Evolutionary conservation across 2,329 filamentous ascomycete genomes (phyloP).

Genomic region (Cryphonectria parasitica): DNA sequence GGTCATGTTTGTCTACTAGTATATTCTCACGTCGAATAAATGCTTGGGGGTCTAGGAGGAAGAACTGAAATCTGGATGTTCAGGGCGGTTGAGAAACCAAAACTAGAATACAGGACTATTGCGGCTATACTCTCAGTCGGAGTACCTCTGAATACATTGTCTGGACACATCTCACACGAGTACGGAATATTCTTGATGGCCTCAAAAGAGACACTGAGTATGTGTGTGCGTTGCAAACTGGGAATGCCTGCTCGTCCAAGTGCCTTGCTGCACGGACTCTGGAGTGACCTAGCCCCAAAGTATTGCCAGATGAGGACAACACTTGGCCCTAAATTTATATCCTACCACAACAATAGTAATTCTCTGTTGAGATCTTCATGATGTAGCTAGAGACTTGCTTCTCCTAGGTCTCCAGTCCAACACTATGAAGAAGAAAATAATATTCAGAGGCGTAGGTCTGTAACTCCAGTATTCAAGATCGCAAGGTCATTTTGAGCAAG

Average conservation of each 20-base stretch:
- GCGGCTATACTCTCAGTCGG: neutral
- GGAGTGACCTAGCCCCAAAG: neutral
- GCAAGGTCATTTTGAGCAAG: neutral
- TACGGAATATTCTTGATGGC: neutral
- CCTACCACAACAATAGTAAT: neutral
- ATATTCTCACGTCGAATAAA: neutral
- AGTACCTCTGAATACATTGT: neutral
- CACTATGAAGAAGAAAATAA: neutral
- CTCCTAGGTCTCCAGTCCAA: neutral
- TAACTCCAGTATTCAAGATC: neutral
- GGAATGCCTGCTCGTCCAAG: too few relatives aligned
- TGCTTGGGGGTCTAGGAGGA: too few relatives aligned
- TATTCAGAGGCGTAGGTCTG: neutral
- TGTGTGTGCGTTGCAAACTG: neutral
- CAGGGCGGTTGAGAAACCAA: neutral
- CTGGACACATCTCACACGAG: neutral
- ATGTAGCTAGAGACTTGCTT: neutral
- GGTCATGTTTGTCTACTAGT: neutral
- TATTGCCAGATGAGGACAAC: neutral
- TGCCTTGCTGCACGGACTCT: too few relatives aligned
- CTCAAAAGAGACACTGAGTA: neutral
- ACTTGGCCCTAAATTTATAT: neutral
- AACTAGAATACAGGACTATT: neutral
- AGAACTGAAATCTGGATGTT: neutral
- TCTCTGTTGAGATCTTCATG: neutral